Evolutionary conservation across 371 early-diverging fungal species (phyloP).

Genomic region (Syncephalis plumigaleata): DNA sequence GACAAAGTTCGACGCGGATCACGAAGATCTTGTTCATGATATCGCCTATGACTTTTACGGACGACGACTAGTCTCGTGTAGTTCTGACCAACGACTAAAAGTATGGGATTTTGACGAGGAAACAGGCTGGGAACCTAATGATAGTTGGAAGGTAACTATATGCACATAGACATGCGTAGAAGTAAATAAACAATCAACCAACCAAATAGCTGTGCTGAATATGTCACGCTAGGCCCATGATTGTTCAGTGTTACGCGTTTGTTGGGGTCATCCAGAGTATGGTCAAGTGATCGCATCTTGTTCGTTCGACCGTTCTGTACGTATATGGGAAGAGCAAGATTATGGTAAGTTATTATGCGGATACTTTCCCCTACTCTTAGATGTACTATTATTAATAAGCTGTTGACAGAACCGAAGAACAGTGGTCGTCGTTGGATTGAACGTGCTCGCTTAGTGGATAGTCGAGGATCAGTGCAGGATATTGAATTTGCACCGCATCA

Average conservation of each 20-base stretch:
- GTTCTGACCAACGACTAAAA: slow-evolving; percentile 84
- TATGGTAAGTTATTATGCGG: slow-evolving; percentile 25
- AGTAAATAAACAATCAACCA: no score
- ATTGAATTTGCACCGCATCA: slow-evolving; percentile 77
- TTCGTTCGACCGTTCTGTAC: slow-evolving; percentile 77
- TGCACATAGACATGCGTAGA: no score
- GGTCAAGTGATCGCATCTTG: slow-evolving; percentile 84
- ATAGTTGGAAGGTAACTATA: slow-evolving; percentile 67
- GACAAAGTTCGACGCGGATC: slow-evolving; percentile 48
- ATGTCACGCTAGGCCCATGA: slow-evolving; percentile 68
- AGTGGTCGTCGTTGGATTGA: slow-evolving; percentile 51
- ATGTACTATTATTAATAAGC: background rate
- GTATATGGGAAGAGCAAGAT: slow-evolving; percentile 82
- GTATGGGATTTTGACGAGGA: slow-evolving; percentile 73
- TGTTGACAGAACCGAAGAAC: slow-evolving; percentile 29
- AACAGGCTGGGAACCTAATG: slow-evolving; percentile 63
- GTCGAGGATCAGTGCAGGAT: slow-evolving; percentile 60
- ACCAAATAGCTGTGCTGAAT: no score
- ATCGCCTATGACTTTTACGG: slow-evolving; percentile 87
- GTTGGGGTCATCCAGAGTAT: slow-evolving; percentile 89
- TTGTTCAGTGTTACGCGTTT: slow-evolving; percentile 59
- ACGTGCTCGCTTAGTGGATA: slow-evolving; percentile 46
- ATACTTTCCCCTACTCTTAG: background rate
- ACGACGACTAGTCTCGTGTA: slow-evolving; percentile 68
- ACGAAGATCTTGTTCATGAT: slow-evolving; percentile 90